Evolutionary conservation across 2,329 filamentous ascomycete species (phyloP).

Genomic region (Torrubiella hemipterigena): DNA sequence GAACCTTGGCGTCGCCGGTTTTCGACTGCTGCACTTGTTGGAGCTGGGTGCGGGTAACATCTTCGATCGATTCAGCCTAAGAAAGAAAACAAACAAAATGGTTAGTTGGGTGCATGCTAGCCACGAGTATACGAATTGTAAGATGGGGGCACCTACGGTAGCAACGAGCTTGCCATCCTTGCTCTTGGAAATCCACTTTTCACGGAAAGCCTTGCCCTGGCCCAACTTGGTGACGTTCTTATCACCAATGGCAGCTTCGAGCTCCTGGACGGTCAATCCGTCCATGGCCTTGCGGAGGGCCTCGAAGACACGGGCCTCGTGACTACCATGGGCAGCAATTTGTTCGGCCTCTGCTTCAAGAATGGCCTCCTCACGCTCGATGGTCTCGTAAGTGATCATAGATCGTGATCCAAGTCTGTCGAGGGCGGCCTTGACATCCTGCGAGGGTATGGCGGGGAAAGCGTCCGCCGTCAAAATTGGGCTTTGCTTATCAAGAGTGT

Average conservation of each 20-base stretch:
- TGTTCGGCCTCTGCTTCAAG: slow-evolving; percentile 65
- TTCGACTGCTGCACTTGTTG: slow-evolving; percentile 58
- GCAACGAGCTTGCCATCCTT: slow-evolving; percentile 44
- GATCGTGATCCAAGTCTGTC: slow-evolving; percentile 74
- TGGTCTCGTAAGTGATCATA: slow-evolving; percentile 78
- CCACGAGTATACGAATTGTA: too few relatives aligned
- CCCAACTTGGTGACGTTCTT: slow-evolving; percentile 70
- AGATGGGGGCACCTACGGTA: slow-evolving; percentile 37
- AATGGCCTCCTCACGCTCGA: slow-evolving; percentile 65
- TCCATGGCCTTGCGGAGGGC: slow-evolving; percentile 60
- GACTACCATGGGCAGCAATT: slow-evolving; percentile 64
- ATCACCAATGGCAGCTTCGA: slow-evolving; percentile 58
- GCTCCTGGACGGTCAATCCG: slow-evolving; percentile 67
- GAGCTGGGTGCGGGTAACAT: slow-evolving; percentile 67
- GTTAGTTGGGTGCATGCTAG: too few relatives aligned
- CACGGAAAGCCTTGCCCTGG: slow-evolving; percentile 87
- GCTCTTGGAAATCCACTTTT: slow-evolving; percentile 57
- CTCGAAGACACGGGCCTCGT: slow-evolving; percentile 74
- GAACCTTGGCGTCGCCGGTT: slow-evolving; percentile 61
- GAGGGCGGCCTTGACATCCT: slow-evolving; percentile 71
- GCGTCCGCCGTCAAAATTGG: slow-evolving; percentile 56
- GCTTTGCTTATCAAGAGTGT: slow-evolving; percentile 49
- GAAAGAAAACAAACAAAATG: too few relatives aligned
- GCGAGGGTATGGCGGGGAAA: slow-evolving; percentile 55
- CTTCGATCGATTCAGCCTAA: slow-evolving; percentile 61